Evolutionary conservation across 106 monocot genomes (phyloP).

Genomic region (Dendrobium officinale): DNA sequence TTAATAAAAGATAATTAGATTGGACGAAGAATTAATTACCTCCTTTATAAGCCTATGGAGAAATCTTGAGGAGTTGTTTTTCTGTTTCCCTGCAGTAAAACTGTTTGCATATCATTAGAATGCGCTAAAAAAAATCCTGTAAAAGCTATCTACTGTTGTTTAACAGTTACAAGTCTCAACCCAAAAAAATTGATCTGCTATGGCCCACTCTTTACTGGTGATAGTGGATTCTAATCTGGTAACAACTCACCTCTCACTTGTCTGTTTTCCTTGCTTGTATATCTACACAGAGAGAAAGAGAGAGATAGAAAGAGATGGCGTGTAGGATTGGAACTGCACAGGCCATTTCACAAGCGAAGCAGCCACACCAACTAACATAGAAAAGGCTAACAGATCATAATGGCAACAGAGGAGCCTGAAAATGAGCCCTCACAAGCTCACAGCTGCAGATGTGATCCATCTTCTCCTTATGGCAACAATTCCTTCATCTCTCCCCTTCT

Average conservation of each 20-base stretch:
- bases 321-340: slow-evolving; percentile 4
- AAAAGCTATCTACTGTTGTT: background rate
- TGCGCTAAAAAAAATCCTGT: no score
- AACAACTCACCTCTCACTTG: background rate
- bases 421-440: background rate
- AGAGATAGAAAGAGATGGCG: slow-evolving; percentile 1
- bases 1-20: no score
- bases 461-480: background rate
- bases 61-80: no score
- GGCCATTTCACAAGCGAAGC: background rate
- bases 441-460: background rate
- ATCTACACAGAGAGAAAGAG: background rate
- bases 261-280: no score
- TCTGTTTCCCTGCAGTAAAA: no score
- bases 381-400: background rate
- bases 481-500: background rate
- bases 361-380: background rate
- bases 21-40: no score
- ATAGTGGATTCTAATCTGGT: background rate
- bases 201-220: background rate
- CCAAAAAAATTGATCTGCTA: background rate
- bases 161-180: background rate
- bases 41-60: no score
- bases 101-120: no score
- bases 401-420: background rate